Evolutionary conservation across 2,329 filamentous ascomycete species (phyloP).

Genomic region (Stachybotrys echinatus): DNA sequence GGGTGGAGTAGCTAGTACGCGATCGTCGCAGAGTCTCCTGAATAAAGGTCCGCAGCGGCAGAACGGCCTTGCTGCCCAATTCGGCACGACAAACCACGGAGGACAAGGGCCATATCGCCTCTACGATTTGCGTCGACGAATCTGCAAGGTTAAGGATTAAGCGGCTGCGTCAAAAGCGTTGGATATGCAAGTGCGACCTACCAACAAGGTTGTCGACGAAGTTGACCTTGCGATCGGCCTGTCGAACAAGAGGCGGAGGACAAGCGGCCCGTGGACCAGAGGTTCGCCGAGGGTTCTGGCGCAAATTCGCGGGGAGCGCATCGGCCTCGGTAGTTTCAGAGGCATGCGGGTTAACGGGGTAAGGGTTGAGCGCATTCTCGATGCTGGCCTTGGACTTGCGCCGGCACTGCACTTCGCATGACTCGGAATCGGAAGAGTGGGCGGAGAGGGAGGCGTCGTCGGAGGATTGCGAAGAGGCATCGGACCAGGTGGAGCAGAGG

Average conservation of each 20-base stretch:
- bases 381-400: slow-evolving; percentile 15
- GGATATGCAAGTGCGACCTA: slow-evolving; percentile 53
- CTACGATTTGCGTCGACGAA: slow-evolving; percentile 94
- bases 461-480: slow-evolving; percentile 63
- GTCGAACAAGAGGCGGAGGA: slow-evolving; percentile 74
- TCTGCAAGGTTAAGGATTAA: slow-evolving; percentile 52
- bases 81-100: slow-evolving; percentile 73
- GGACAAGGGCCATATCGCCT: slow-evolving; percentile 93
- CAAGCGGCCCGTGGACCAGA: slow-evolving; percentile 51
- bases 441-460: slow-evolving; percentile 62
- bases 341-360: slow-evolving; percentile 18
- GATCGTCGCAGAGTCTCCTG: slow-evolving; percentile 94
- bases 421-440: slow-evolving; percentile 51
- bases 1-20: slow-evolving; percentile 92
- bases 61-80: slow-evolving; percentile 66
- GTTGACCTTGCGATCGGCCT: slow-evolving; percentile 86
- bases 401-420: slow-evolving; percentile 38
- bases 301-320: slow-evolving; percentile 54
- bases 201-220: slow-evolving; percentile 97
- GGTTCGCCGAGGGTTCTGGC: slow-evolving; percentile 58
- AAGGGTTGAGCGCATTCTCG: slow-evolving; percentile 16
- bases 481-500: slow-evolving; percentile 72
- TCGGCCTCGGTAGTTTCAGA: slow-evolving; percentile 25
- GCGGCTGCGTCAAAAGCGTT: slow-evolving; percentile 13
- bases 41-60: slow-evolving; percentile 92